phyloP scores from a whole-genome alignment of 495 filamentous ascomycete species.

The Penicillium paxilli region DNA sequence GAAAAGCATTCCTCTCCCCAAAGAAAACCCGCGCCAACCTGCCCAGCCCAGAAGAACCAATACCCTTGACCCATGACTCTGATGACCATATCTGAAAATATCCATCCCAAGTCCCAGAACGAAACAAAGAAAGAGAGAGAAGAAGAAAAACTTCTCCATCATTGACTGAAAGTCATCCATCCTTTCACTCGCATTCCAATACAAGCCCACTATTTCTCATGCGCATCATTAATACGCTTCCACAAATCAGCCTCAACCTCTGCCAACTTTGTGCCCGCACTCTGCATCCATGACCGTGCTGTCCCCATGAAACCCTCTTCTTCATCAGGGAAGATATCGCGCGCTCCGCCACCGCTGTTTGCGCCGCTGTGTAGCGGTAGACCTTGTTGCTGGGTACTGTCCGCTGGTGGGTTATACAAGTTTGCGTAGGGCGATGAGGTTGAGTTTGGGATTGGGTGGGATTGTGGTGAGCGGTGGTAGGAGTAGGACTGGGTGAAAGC shows the following conservation, averaged over 20 bases:
- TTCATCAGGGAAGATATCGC: slow-evolving; percentile 32
- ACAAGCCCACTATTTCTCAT: slow-evolving; percentile 25
- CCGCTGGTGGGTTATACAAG: slow-evolving; percentile 51
- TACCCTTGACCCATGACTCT: too few species aligned
- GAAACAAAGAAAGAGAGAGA: too few species aligned
- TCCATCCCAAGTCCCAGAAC: too few species aligned
- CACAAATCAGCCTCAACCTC: slow-evolving; percentile 71
- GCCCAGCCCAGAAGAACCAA: too few species aligned
- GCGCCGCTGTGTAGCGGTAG: slow-evolving; percentile 26
- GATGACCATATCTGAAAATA: too few species aligned
- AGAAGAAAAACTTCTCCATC: too few species aligned
- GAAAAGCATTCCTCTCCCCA: too few species aligned
- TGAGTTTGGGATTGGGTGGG: slow-evolving; percentile 31
- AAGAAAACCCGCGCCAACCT: too few species aligned
- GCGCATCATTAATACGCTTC: slow-evolving; percentile 60
- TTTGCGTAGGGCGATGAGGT: slow-evolving; percentile 46
- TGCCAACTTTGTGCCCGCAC: slow-evolving; percentile 59
- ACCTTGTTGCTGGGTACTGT: slow-evolving; percentile 10
- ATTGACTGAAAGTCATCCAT: too few species aligned
- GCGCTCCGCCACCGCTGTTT: slow-evolving; percentile 15
- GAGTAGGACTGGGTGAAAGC: slow-evolving; percentile 19
- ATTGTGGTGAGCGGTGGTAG: slow-evolving; percentile 10
- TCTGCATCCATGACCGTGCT: slow-evolving; percentile 61
- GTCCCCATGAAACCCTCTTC: slow-evolving; percentile 51
- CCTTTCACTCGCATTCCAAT: too few species aligned